Conservation (phyloP, 352 stramenopile genomes). For the Globisporangium camurandrum region DNA sequence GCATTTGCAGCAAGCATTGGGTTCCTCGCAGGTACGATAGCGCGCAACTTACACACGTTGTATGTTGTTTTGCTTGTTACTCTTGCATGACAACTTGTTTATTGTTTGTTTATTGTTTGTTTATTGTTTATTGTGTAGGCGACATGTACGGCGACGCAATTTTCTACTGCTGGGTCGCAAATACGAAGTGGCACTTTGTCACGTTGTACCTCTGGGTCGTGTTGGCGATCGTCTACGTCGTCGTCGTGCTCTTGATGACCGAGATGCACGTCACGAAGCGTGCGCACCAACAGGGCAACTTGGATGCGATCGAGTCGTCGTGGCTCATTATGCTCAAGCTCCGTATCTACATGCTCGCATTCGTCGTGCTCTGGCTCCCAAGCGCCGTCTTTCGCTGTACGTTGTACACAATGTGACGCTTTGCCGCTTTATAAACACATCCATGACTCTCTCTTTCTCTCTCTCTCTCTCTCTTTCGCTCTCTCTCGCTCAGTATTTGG, state of each 20-base stretch:
- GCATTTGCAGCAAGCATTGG: slow-evolving; percentile 26
- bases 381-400: slow-evolving; percentile 53
- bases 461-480: slow-evolving; percentile 3
- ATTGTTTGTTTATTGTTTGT: not conserved
- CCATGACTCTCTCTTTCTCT: not conserved
- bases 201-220: slow-evolving; percentile 62
- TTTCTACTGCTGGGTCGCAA: slow-evolving; percentile 75
- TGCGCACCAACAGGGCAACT: slow-evolving; percentile 33
- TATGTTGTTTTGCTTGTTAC: not conserved
- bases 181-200: slow-evolving; percentile 39
- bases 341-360: slow-evolving; percentile 61
- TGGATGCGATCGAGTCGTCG: slow-evolving; percentile 63
- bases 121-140: slow-evolving; percentile 1
- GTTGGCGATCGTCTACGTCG: slow-evolving; percentile 56
- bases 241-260: slow-evolving; percentile 52
- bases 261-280: slow-evolving; percentile 42
- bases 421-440: too few species aligned
- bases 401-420: too few species aligned
- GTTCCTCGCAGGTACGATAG: slow-evolving; percentile 23
- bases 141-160: slow-evolving; percentile 31
- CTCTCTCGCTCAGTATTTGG: slow-evolving; percentile 35
- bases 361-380: slow-evolving; percentile 63
- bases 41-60: not conserved
- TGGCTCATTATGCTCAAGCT: slow-evolving; percentile 52
- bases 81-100: not conserved